Evolutionary conservation across 139 green algal genomes (phyloP), one percentile per base, ranked within the genome.

Genomic region (Chlorella sp.): DNA sequence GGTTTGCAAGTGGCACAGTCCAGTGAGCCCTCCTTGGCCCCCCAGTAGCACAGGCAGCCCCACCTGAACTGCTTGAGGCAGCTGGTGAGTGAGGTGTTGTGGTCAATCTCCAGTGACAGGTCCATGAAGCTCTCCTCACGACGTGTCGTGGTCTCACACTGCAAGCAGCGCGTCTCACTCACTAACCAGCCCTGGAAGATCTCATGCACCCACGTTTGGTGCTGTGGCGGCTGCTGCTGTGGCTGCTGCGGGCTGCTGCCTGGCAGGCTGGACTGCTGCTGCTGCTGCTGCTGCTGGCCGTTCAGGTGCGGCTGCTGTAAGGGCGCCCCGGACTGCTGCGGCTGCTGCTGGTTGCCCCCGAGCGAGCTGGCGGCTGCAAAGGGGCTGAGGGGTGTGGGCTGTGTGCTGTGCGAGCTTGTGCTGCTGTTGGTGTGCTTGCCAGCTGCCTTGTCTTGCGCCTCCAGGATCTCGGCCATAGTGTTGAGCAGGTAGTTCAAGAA

Each of bases 401-500:
- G n/a, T n/a, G n/a, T n/a, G n/a, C n/a, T n/a, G n/a, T n/a, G n/a
- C n/a, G n/a, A n/a, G n/a, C n/a, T n/a, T n/a, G n/a, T n/a, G n/a
- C n/a, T n/a, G n/a, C n/a, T n/a, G n/a, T n/a, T n/a, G n/a, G n/a
- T 14, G 1, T 35, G 2, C 62, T 42, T 29, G 2, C 2, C 33
- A 26, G 50, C 26, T 36, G 60, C 29, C 72, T 85, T 85, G 26
- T 82, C 85, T 67, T 94, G 84, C 66, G 85, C 91, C 70, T 96
- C 91, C 49, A 99, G 75, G 14, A 92, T 85, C 74, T 98, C 95
- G n/a, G 74, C 82, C 33, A 92, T 86, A 33, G 95, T 84, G 80
- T 98, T 98, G 5, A 99, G 85, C 62, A 99, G 76, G 76, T 90
- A 98, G 80, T 97, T 97, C 2, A 98, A 81, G 75, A 99, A 98